Evolutionary conservation across 352 stramenopile species (phyloP), one percentile per base, ranked within the genome.

Genomic region (Thraustochytrium striatum): DNA sequence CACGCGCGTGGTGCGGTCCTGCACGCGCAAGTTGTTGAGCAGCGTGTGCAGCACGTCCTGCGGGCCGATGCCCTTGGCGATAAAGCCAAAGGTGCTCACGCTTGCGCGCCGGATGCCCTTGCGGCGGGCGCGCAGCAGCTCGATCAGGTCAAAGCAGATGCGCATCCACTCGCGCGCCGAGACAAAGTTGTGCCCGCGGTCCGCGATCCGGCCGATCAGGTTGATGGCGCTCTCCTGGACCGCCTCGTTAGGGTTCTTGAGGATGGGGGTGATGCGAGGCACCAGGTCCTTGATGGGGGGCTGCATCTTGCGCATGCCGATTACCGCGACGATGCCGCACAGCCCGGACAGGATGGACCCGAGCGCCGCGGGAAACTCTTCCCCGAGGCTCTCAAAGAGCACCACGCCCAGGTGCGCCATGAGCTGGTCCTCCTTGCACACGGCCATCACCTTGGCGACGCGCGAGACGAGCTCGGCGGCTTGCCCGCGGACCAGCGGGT

Each of bases 81-180:
- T 99, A 86, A 99, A 99, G 8, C 97, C 97, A 84, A 99, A 99
- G 30, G 96, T 99, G 87, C 98, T 99, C 3, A 99, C 96, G 19
- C 95, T 92, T 33, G 96, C 96, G 78, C 96, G 91, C 7, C 94
- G 92, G 82, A 99, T 99, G 11, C 93, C 92, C 86, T 99, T 99
- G 86, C 98, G 98, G 87, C 98, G 94, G 0, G 97, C 96, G 84
- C 98, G 98, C 0, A 99, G 88, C 90, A 99, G 97, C 75, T 99
- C 96, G 39, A 99, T 87, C 39, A 99, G 87, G 85, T 99, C 96
- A 81, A 99, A 99, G 86, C 96, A 99, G 70, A 99, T 99, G 13
- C 97, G 91, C 95, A 99, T 99, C 96, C 96, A 99, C 89, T 99
- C 96, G 38, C 96, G 94, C 61, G 91, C 88, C n/a, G 91, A 95